Evolutionary conservation across 768 basidiomycete species (phyloP), one percentile per base, ranked within the genome.

Genomic region (Pleurotus tuber-regium): DNA sequence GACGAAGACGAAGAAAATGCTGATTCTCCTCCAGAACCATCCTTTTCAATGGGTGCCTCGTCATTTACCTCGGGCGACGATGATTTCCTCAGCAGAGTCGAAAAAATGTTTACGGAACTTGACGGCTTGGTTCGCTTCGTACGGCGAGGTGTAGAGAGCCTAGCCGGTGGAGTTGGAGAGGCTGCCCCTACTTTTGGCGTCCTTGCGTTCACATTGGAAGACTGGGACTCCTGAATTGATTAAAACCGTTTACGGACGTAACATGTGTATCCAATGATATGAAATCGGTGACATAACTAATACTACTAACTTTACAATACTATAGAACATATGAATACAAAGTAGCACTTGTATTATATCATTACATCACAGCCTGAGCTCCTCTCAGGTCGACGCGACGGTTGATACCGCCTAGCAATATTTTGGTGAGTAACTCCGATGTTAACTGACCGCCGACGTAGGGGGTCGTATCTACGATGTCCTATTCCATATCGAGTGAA

Each of bases 131-230:
- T 91, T 19, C 70, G 83, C 30, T 87, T 87, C 62, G 61, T 91
- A 4, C 67, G 86, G 38, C 70, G 87, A 24, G 85, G 86, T 0
- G 80, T 84, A 5, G 90, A 92, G 63, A 81, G 72, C 57, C 68
- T 90, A 19, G 84, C 84, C 10, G 78, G 78, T 33, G 82, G 84
- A 0, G 64, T 70, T n/a, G 74, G 75, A 14, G 83, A 84, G 46
- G 79, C 75, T 23, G 80, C 84, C 10, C 64, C 82, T 24, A 72
- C 83, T 1, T 91, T 89, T 61, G 84, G 80, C 1, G 75, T 88
- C 26, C 69, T 92, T 44, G 86, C 87, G 8, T 92, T 92, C 63
- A 72, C 79, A 35, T 69, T 92, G 53, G 86, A 91, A 48, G 89
- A 89, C 61, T 92, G 89, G 88, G 87, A 89, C 65, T 61, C 70